These are phyloP conservation scores for Ustilago curta DNA, from an alignment of 1,284 basidiomycete species.

Conservation along the genomic window DNA sequence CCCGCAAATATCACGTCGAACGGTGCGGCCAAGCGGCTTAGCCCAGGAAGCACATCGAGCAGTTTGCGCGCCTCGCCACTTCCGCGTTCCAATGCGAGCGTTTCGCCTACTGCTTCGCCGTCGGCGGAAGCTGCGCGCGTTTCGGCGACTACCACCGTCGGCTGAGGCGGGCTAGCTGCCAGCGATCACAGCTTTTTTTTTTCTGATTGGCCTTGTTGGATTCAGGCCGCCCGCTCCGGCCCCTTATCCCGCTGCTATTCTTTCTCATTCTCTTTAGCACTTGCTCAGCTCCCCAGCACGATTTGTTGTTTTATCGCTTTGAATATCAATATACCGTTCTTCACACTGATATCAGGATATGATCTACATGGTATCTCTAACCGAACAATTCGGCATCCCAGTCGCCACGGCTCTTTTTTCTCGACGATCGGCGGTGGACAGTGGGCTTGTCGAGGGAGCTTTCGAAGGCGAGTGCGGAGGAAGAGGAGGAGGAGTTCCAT, in stretches of 20 bases:
- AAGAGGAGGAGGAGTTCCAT: constrained; percentile 13
- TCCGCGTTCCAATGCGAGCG: neutral
- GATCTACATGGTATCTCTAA: neutral
- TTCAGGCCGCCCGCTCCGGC: constrained; percentile 35
- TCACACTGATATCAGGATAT: too few relatives aligned
- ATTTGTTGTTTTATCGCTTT: neutral
- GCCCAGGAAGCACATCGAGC: constrained; percentile 6
- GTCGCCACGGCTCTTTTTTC: constrained; percentile 40
- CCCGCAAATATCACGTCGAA: constrained; percentile 20
- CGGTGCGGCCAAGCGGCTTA: constrained; percentile 8
- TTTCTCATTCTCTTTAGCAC: constrained; percentile 1
- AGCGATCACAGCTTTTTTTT: neutral
- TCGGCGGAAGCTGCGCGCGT: constrained; percentile 7
- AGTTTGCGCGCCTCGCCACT: constrained; percentile 1
- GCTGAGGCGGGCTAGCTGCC: neutral
- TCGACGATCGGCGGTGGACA: constrained; percentile 15
- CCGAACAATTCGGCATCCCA: constrained; percentile 40
- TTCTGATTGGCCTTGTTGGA: too few relatives aligned
- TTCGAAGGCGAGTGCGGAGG: constrained; percentile 8
- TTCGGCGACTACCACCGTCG: constrained; percentile 20
- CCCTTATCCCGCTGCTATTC: neutral
- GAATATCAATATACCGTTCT: neutral
- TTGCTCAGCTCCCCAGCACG: neutral
- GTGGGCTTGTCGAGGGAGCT: constrained; percentile 14
- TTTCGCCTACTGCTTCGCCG: constrained; percentile 6